A percentile compares a stretch with the other conserved stretches of the same genome.
phyloP scores from a whole-genome alignment of 1,284 basidiomycete genomes.

The Neolentinus lepideus region DNA sequence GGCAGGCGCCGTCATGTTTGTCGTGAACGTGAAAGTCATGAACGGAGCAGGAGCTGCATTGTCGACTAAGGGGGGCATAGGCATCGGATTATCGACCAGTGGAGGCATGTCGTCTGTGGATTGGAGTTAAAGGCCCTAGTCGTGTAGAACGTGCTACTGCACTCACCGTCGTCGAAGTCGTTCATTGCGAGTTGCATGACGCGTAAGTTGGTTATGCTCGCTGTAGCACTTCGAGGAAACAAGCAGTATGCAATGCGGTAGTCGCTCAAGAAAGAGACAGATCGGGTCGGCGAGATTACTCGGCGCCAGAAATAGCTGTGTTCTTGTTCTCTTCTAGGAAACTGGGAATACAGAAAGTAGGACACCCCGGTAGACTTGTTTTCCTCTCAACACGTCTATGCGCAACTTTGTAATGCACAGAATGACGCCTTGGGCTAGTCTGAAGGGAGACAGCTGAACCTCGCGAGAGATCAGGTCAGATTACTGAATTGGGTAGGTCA shows the following conservation, averaged over 20 bases:
- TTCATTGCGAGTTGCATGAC: slow-evolving; percentile 9
- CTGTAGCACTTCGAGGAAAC: slow-evolving; percentile 4
- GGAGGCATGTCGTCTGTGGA: slow-evolving; percentile 3
- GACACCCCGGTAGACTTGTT: neutral
- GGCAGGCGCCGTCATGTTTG: slow-evolving; percentile 28
- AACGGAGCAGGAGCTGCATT: neutral
- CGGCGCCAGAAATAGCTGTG: slow-evolving; percentile 6
- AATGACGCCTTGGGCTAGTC: neutral
- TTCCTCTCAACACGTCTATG: neutral
- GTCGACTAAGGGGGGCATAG: neutral
- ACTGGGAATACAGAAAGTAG: neutral
- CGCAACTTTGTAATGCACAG: neutral
- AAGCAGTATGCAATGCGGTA: neutral
- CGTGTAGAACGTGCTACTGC: slow-evolving; percentile 9
- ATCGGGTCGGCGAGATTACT: neutral
- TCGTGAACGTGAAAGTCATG: slow-evolving; percentile 42
- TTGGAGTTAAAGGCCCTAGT: neutral
- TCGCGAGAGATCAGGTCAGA: neutral
- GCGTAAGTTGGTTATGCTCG: slow-evolving; percentile 10
- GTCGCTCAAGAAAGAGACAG: neutral
- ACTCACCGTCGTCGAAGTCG: slow-evolving; percentile 25
- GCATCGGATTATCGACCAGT: slow-evolving; percentile 3
- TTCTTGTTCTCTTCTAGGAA: slow-evolving; percentile 27
- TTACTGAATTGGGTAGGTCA: neutral
- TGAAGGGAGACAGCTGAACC: neutral